Evolutionary conservation across 257 asterid genomes (phyloP), one percentile per base, ranked within the genome.

Genomic region (Voacanga thouarsii): DNA sequence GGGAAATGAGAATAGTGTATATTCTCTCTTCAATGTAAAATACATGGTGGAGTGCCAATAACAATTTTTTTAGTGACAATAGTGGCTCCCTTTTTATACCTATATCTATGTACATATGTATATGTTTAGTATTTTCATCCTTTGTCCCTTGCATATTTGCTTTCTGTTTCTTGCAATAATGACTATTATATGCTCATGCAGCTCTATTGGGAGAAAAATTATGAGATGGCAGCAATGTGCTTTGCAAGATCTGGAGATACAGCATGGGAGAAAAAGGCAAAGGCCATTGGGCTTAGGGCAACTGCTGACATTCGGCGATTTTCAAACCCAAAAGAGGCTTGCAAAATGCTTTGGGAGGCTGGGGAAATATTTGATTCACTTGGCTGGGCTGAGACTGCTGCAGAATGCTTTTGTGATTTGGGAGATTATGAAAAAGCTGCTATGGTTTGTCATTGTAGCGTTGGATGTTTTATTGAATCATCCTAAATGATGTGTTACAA

Each of bases 191-290:
- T 56, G 74, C 71, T 63, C 14, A 11, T 76, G 79, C 88, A 91
- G 97, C 90, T 91, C 41, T 85, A 84, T 72, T 83, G 89, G 97
- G 93, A 88, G 26, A 86, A 85, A 66, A 86, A 88, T 64, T 91
- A 86, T 72, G 91, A 85, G 82, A 91, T 89, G 97, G 90, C 97
- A 15, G 84, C 80, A 5, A 77, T 80, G 86, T 91, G 97, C 84
- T 91, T 91, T 60, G 89, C 83, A 67, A 89, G 83, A 78, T 92
- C 97, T 6, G 93, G 93, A n/a, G 97, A 86, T 41, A 78, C 51
- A 51, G 70, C 26, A 1, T 88, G 89, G 90, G 90, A 87, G 79
- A 91, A 81, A 84, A 81, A 84, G 70, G 88, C 97, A 1, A 87
- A 85, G 73, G 97, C 97, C 7, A 75, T 90, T 67, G 84, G 87